phyloP scores from a whole-genome alignment of 495 filamentous ascomycete genomes.

The Penicillium argentinense region DNA sequence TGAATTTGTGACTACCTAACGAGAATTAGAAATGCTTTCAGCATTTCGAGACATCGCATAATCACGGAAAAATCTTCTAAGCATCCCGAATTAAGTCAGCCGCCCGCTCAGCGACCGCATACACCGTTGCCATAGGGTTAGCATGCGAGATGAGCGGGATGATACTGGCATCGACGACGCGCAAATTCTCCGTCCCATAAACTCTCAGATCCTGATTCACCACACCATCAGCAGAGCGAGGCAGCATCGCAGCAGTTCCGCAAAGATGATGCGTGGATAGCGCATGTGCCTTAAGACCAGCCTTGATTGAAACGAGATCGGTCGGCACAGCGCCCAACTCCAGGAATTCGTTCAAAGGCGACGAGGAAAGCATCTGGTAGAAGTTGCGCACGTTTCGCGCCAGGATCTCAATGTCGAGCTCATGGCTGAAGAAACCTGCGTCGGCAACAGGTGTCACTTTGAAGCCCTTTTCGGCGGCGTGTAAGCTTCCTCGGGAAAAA shows the following conservation, averaged over 20 bases:
- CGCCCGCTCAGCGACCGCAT: conserved; percentile 53
- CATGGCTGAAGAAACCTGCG: conserved; percentile 27
- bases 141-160: conserved; percentile 50
- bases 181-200: conserved; percentile 46
- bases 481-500: conserved; percentile 36
- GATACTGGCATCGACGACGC: conserved; percentile 56
- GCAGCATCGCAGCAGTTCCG: conserved; percentile 22
- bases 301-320: conserved; percentile 12
- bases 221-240: conserved; percentile 53
- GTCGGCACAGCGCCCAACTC: background rate
- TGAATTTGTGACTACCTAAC: no score
- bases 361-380: background rate
- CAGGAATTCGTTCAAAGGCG: conserved; percentile 3
- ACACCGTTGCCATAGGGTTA: conserved; percentile 53
- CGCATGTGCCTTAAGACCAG: background rate
- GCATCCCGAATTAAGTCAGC: conserved; percentile 42
- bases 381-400: conserved; percentile 16
- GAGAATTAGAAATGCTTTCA: no score
- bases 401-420: conserved; percentile 35
- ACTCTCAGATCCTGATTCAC: conserved; percentile 47
- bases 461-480: conserved; percentile 32
- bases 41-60: no score
- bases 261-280: conserved; percentile 15
- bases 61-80: no score
- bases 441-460: conserved; percentile 30